Evolutionary conservation across 106 monocot genomes (phyloP), one percentile per base, ranked within the genome.

Genomic region (Dendrobium nobile): DNA sequence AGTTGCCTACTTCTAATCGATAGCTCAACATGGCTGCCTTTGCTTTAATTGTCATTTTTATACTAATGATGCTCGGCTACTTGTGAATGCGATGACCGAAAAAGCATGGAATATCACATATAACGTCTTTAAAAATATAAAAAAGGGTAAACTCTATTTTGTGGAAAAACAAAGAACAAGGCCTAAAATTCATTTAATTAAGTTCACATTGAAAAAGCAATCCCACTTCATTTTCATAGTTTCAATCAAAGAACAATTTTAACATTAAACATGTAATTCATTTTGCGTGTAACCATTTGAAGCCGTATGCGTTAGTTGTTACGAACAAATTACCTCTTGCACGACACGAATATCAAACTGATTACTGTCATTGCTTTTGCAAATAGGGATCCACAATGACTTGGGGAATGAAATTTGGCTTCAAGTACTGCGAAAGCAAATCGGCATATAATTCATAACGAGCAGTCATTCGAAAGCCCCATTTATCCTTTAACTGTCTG

Each of bases 381-480:
- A 94, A 64, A 44, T 80, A 26, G 6, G 97, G 97, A 78, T 98
- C 97, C 47, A 83, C 80, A 76, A 92, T 84, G 54, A 98, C 84
- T 73, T 98, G 97, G 7, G 94, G 92, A 10, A 45, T 27, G 75
- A 92, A 98, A 17, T 85, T 88, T 17, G 92, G 92, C 27, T 91
- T 87, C 73, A 88, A 64, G 84, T 94, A 98, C 43, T 81, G 82
- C 20, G 86, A 79, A 27, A 94, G 79, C 67, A 85, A 48, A 20
- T 85, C 79, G 4, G 83, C 81, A 79, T 98, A 98, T 37, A 92
- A 26, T 28, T 94, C 92, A 68, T 98, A 98, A 9, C 97, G 87
- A 10, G 94, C 92, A 17, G 94, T 98, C 97, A 98, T 98, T 27
- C 94, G 84, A 82, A 97, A 97, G 8, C 90, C 90, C 98, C 98